phyloP scores from a whole-genome alignment of 148 eudicot genomes.

The Oxyria digyna region DNA sequence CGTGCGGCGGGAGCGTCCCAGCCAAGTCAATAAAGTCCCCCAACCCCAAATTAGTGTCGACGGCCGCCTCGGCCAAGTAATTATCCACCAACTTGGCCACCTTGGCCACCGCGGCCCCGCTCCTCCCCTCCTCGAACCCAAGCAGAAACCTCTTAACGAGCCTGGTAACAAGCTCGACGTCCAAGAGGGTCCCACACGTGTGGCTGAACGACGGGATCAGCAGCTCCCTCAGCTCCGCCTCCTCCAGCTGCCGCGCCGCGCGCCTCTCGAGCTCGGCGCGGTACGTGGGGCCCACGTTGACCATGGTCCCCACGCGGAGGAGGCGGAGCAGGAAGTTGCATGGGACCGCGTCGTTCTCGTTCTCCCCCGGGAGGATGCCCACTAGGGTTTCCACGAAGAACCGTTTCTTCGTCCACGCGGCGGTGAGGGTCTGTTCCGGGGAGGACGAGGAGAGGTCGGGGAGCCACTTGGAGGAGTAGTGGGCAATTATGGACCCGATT shows the following conservation, averaged over 20 bases:
- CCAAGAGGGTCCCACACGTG: constrained; percentile 51
- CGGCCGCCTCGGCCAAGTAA: constrained; percentile 67
- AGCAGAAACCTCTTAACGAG: constrained; percentile 41
- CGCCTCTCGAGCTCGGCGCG: constrained; percentile 47
- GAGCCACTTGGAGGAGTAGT: constrained; percentile 70
- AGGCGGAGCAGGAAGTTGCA: constrained; percentile 70
- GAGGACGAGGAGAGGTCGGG: constrained; percentile 51
- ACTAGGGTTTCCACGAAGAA: constrained; percentile 60
- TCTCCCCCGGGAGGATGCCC: constrained; percentile 57
- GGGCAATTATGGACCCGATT: constrained; percentile 67
- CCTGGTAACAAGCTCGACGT: constrained; percentile 50
- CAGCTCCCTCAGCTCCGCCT: constrained; percentile 56
- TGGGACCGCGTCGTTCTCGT: constrained; percentile 46
- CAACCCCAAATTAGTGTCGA: constrained; percentile 43
- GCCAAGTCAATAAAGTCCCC: constrained; percentile 57
- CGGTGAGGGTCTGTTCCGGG: constrained; percentile 25
- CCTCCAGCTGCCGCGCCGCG: constrained; percentile 51
- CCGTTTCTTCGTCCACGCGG: constrained; percentile 48
- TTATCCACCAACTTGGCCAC: constrained; percentile 63
- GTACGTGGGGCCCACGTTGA: constrained; percentile 27
- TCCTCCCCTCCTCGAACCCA: constrained; percentile 36
- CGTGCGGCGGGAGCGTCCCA: constrained; percentile 55
- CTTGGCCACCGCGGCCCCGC: constrained; percentile 42
- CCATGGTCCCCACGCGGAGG: constrained; percentile 42
- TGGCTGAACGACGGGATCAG: constrained; percentile 79